Conservation (phyloP, 768 basidiomycete species). For the Holtermanniella nyarrowii region DNA sequence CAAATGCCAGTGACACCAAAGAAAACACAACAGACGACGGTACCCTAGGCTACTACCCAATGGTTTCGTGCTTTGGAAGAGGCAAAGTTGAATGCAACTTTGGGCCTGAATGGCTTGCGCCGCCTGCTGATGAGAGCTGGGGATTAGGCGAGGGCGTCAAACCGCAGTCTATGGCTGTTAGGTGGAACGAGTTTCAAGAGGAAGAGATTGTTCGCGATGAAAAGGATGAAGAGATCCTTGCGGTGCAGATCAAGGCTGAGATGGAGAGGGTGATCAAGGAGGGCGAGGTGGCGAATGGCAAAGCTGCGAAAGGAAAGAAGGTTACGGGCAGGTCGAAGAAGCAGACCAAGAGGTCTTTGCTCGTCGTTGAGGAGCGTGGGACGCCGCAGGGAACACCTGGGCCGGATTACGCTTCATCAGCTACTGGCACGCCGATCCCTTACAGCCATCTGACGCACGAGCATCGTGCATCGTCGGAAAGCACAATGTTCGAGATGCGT, state of each 20-base stretch:
- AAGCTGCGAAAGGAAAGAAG: neutral
- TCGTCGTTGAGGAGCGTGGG: neutral
- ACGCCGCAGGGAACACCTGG: constrained; percentile 1
- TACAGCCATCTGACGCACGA: neutral
- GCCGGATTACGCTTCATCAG: neutral
- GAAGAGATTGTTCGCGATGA: constrained; percentile 72
- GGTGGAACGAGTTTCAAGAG: constrained; percentile 71
- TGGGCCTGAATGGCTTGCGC: constrained; percentile 57
- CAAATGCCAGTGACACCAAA: constrained; percentile 41
- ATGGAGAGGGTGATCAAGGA: neutral
- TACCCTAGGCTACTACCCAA: constrained; percentile 86
- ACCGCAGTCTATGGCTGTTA: constrained; percentile 65
- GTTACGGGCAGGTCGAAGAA: neutral
- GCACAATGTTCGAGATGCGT: neutral
- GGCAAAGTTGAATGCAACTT: constrained; percentile 76
- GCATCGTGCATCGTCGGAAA: neutral
- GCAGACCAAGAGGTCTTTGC: neutral
- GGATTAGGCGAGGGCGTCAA: constrained; percentile 45
- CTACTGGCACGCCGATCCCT: neutral
- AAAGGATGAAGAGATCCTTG: constrained; percentile 53
- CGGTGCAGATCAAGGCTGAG: constrained; percentile 8
- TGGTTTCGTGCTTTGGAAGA: constrained; percentile 85
- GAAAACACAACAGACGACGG: constrained; percentile 91
- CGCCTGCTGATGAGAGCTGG: constrained; percentile 25
- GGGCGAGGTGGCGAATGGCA: neutral